phyloP scores from a whole-genome alignment of 441 rosid genomes.

The Melastoma candidum region DNA sequence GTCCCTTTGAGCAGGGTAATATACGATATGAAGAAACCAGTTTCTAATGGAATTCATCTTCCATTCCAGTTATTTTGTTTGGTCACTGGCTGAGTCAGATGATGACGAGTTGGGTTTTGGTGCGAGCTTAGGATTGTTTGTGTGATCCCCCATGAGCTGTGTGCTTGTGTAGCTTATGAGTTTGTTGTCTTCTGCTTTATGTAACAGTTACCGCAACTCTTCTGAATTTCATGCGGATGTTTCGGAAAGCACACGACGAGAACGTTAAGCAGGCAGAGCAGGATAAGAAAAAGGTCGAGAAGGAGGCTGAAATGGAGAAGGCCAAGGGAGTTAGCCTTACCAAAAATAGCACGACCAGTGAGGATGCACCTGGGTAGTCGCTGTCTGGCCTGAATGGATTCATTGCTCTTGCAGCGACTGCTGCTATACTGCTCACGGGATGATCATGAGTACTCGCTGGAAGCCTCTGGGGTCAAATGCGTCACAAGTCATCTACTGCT shows the following conservation, averaged over 20 bases:
- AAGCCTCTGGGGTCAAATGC: no score
- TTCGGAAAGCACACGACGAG: conserved; percentile 91
- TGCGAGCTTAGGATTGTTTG: no score
- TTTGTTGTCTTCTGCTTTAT: conserved; percentile 14
- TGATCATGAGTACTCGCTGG: no score
- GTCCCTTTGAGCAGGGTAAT: conserved; percentile 98
- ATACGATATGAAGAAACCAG: not conserved
- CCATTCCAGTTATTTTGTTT: no score
- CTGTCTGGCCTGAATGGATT: no score
- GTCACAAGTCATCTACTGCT: no score
- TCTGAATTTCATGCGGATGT: conserved; percentile 72
- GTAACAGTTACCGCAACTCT: conserved; percentile 81
- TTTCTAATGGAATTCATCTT: not conserved
- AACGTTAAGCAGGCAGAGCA: conserved; percentile 78
- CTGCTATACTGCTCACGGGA: no score
- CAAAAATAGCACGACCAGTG: conserved; percentile 31
- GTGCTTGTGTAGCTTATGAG: not conserved
- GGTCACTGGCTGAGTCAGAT: no score
- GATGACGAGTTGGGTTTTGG: no score
- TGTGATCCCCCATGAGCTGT: no score
- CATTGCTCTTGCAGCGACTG: no score
- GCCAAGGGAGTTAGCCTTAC: conserved; percentile 58
- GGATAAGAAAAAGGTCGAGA: conserved; percentile 85
- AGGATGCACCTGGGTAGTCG: no score
- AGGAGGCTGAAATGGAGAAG: conserved; percentile 82